Percentiles rank a stretch among this genome's conserved stretches.
Evolutionary conservation across 129 eudicot species (phyloP).

Genomic region (Tagetes patula): DNA sequence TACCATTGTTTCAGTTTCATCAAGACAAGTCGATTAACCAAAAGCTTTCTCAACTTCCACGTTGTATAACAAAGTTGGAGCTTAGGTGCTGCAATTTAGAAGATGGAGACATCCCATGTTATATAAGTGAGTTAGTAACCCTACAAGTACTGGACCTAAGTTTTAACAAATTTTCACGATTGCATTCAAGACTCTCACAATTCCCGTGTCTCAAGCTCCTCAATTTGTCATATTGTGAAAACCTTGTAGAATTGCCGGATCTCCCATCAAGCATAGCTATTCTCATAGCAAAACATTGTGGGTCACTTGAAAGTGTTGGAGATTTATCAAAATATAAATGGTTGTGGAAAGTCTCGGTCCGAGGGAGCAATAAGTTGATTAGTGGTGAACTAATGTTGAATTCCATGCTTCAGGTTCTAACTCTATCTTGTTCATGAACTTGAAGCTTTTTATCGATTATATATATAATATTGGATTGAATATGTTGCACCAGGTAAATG

Average conservation of each 20-base stretch:
- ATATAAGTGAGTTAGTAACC: background rate
- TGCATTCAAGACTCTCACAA: background rate
- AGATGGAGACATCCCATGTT: background rate
- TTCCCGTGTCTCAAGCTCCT: background rate
- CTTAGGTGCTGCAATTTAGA: background rate
- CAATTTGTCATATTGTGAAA: background rate
- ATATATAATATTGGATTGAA: background rate
- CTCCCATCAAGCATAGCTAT: background rate
- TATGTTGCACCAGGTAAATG: background rate
- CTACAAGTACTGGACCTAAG: background rate
- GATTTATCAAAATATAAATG: background rate
- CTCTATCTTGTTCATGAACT: background rate
- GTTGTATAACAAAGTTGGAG: background rate
- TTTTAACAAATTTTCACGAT: background rate
- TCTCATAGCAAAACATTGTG: background rate
- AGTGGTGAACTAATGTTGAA: background rate
- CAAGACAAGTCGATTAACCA: background rate
- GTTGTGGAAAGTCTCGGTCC: conserved; percentile 17
- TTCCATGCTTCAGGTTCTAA: conserved; percentile 15
- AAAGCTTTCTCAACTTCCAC: background rate
- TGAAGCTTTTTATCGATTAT: background rate
- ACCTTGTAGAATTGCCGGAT: conserved; percentile 5
- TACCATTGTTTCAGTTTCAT: background rate
- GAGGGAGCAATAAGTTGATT: background rate
- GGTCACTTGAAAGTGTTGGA: background rate